Base-by-base conservation (phyloP, 441 rosid species). In the Populus hybrid region DNA sequence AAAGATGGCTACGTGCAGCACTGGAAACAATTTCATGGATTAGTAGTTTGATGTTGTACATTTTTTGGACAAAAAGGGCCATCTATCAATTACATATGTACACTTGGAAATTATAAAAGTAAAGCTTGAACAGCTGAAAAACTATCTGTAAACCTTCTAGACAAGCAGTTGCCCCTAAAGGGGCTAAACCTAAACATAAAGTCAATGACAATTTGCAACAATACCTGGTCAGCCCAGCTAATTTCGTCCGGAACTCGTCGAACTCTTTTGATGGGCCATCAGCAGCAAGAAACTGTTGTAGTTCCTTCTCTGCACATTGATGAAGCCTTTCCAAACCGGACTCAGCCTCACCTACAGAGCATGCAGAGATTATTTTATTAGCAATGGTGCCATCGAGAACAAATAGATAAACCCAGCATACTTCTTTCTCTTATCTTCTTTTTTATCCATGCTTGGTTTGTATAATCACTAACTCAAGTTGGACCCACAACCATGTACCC, bases 241-340 rank as follows among this genome's bases (percentile, higher is more conserved):
- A 73, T 81, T 90, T 91, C 24, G 90, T 78, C 40, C 95, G 95
- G 79, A 90, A 93, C 72, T 88, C 91, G 75, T 86, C 86, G 64
- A 91, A 93, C 69, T 84, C 88, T 74, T 85, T 82, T 67, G 89
- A 82, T 38, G 88, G 85, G 64, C 77, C 83, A 26, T 85, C 90
- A 1, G 81, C 84, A 26, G 2, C 74, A 42, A 89, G 82, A 82
- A 87, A 92, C 69, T 75, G 86, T 12, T 66, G 85, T 74, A 93
- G 83, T 75, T 91, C 98, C 82, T 88, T 89, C 86, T 92, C 98
- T 35, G 91, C 90, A 81, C 95, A 90, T 42, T 87, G 90, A 85
- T 93, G 98, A 77, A 93, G 98, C 84, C 91, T 86, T 81, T 93
- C 95, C 86, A 93, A 77, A 72, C 91, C 91, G 6, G 91, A 86